Percentiles rank a stretch among this genome's conserved stretches.
Evolutionary conservation across 2,329 filamentous ascomycete species (phyloP).

Genomic region (Ophiognomonia clavigignenti-juglandacearum): DNA sequence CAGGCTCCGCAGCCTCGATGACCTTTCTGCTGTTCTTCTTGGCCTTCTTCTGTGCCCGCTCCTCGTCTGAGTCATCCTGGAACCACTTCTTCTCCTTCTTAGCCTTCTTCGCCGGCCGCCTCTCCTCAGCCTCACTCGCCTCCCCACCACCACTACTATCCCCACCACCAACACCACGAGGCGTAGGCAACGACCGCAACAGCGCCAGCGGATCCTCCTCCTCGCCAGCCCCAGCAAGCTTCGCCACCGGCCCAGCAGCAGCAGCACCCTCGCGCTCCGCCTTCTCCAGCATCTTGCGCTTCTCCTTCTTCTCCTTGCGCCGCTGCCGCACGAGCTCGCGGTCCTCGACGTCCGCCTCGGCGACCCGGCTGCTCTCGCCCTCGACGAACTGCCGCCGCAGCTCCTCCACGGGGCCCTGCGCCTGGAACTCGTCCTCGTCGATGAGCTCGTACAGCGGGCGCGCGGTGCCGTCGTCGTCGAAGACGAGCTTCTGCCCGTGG

Average conservation of each 20-base stretch:
- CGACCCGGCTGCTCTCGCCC: constrained; percentile 66
- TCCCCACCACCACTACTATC: constrained; percentile 22
- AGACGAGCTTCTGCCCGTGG: constrained; percentile 78
- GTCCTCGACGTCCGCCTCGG: constrained; percentile 73
- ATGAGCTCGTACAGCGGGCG: constrained; percentile 86
- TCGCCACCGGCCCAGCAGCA: constrained; percentile 21
- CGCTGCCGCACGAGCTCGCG: constrained; percentile 77
- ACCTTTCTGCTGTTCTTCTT: constrained; percentile 46
- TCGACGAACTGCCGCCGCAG: constrained; percentile 77
- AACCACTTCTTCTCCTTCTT: constrained; percentile 71
- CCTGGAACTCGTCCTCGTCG: constrained; percentile 74
- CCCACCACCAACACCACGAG: not conserved
- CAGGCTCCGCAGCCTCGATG: constrained; percentile 63
- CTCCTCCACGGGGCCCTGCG: constrained; percentile 67
- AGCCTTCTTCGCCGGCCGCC: constrained; percentile 54
- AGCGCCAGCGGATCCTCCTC: constrained; percentile 53
- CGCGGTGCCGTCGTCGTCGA: constrained; percentile 84
- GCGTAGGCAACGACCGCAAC: constrained; percentile 51
- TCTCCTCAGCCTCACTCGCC: constrained; percentile 28
- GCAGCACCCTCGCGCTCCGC: constrained; percentile 38
- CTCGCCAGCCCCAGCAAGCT: constrained; percentile 29
- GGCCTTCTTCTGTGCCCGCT: constrained; percentile 37
- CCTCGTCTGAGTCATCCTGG: constrained; percentile 57
- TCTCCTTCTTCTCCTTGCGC: constrained; percentile 69
- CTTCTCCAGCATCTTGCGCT: constrained; percentile 62